Percentiles rank a stretch among this genome's conserved stretches.
Evolutionary conservation across 2,329 filamentous ascomycete species (phyloP).

Genomic region (Calonectria leucothoes): DNA sequence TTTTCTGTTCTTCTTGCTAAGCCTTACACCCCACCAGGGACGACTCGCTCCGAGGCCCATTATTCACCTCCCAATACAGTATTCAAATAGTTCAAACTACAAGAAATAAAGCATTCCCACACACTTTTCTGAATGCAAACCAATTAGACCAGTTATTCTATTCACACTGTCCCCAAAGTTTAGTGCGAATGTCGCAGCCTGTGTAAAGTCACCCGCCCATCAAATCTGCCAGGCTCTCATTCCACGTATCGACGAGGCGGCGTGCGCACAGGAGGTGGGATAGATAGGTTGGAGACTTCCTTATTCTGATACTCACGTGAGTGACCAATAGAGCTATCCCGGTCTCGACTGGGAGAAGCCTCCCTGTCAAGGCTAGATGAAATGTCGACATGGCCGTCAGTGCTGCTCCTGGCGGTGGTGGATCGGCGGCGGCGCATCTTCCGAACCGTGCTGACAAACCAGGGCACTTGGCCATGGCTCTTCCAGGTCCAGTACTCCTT

Average conservation of each 20-base stretch:
- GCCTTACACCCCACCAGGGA: background rate
- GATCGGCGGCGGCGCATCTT: slow-evolving; percentile 15
- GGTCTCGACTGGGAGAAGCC: background rate
- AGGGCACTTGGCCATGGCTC: slow-evolving; percentile 59
- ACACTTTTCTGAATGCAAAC: background rate
- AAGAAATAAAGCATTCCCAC: background rate
- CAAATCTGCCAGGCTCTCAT: background rate
- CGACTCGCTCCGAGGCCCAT: background rate
- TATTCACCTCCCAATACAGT: background rate
- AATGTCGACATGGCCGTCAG: background rate
- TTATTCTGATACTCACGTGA: slow-evolving; percentile 37
- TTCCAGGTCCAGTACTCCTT: slow-evolving; percentile 69
- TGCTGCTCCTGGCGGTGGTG: slow-evolving; percentile 14
- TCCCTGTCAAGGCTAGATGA: background rate
- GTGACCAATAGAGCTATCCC: slow-evolving; percentile 20
- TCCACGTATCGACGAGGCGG: background rate
- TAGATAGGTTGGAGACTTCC: slow-evolving; percentile 23
- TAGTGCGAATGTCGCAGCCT: background rate
- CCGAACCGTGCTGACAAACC: slow-evolving; percentile 56
- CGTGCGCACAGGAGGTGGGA: background rate
- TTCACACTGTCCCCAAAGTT: background rate
- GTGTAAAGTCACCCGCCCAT: background rate
- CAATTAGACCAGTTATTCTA: no score
- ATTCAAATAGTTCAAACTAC: background rate
- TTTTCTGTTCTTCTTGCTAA: background rate